Evolutionary conservation across 148 eudicot species (phyloP), one percentile per base, ranked within the genome.

Genomic region (Talinum fruticosum): DNA sequence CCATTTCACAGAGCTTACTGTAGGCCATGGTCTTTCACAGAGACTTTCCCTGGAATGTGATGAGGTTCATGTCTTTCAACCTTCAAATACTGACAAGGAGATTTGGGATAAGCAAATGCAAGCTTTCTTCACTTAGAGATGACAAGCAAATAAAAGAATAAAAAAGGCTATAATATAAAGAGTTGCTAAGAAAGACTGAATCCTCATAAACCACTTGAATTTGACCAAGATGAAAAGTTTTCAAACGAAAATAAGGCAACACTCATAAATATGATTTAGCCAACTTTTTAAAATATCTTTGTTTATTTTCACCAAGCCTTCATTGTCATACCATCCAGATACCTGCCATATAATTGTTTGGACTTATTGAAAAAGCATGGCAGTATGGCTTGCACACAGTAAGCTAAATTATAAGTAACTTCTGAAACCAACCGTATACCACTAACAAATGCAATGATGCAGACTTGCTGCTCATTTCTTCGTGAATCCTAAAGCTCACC

Each of bases 1-100:
- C 59, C 23, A 33, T 24, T 33, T 32, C 45, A 24, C 12, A 51
- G 61, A 83, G 79, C 97, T 85, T 86, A 93, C 97, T 84, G 84
- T 75, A 88, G 75, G 62, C 75, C 81, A 76, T 76, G 28, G 72
- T 79, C 86, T 49, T 88, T 81, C 81, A 79, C 84, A 21, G 88
- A 82, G 35, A 74, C 80, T 64, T 86, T 86, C 53, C 81, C 85
- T 24, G 79, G 47, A 53, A 82, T 64, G 32, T 79, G 85, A 44
- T 79, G 72, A 35, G 86, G 72, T 67, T 81, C 90, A 76, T 84
- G 88, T 79, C 76, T 86, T 38, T 83, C 84, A 72, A 86, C 82
- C 88, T 93, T 83, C 85, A 68, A 54, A 34, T 73, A 70, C 69
- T 80, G 68, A 80, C 73, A 72, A 61, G 28, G 76, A 78, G 10